Conservation (phyloP, 257 asterid genomes). For the Nemophila menziesii region DNA sequence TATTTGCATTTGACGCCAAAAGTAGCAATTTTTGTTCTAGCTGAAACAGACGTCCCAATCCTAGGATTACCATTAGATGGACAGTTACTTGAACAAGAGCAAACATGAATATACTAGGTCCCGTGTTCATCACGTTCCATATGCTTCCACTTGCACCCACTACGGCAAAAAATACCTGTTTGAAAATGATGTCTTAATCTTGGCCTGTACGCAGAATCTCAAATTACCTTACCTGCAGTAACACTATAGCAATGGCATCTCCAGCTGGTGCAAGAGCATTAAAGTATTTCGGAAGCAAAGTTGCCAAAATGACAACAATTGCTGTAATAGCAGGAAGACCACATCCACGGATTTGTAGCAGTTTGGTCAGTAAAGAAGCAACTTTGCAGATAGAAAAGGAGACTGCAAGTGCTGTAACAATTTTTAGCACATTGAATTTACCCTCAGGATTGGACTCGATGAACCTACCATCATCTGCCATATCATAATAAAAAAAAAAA, state of each 20-base stretch:
- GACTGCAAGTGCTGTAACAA: conserved; percentile 52
- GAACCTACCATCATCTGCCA: conserved; percentile 32
- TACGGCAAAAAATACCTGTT: conserved; percentile 65
- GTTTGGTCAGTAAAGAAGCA: conserved; percentile 30
- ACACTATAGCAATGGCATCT: conserved; percentile 46
- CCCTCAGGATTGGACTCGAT: conserved; percentile 23
- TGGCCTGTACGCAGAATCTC: neutral
- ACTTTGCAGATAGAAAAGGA: conserved; percentile 59
- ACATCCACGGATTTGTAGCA: conserved; percentile 37
- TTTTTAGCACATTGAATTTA: conserved; percentile 43
- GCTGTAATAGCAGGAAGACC: conserved; percentile 69
- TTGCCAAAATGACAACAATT: conserved; percentile 54
- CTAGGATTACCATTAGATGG: conserved; percentile 51
- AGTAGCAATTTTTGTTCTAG: conserved; percentile 41
- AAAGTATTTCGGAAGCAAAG: conserved; percentile 44
- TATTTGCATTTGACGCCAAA: conserved; percentile 73
- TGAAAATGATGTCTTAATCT: neutral
- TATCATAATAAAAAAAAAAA: conserved; percentile 5
- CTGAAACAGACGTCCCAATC: conserved; percentile 42
- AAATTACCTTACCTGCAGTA: conserved; percentile 52
- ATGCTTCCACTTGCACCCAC: conserved; percentile 83
- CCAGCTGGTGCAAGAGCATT: conserved; percentile 63
- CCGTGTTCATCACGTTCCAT: conserved; percentile 60
- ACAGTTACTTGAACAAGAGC: conserved; percentile 59
- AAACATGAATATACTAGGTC: conserved; percentile 69